phyloP scores from a whole-genome alignment of 345 rosid species.

The Boechera stricta region DNA sequence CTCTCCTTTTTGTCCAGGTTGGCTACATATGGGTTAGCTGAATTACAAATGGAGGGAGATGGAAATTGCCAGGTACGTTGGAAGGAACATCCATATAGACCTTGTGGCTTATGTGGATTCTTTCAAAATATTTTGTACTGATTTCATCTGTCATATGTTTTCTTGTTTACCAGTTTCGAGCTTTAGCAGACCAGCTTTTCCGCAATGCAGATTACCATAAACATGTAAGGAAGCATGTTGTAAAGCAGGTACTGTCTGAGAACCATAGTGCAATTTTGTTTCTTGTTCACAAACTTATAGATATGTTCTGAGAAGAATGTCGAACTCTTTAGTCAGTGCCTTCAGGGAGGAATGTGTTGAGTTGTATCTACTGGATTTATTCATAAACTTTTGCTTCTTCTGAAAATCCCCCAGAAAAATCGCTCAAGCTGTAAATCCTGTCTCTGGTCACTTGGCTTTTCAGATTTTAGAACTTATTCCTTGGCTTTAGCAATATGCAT shows the following conservation, averaged over 20 bases:
- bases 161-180: conserved; percentile 70
- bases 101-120: not conserved
- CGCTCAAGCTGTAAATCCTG: not conserved
- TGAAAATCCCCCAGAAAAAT: not conserved
- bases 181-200: conserved; percentile 91
- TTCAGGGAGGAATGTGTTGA: conserved; percentile 3
- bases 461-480: not conserved
- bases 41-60: conserved; percentile 90
- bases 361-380: not conserved
- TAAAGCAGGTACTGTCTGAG: conserved; percentile 75
- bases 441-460: not conserved
- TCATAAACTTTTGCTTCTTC: conserved; percentile 2
- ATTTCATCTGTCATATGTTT: conserved; percentile 15
- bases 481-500: conserved; percentile 6
- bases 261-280: conserved; percentile 23
- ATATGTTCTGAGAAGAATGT: conserved; percentile 9
- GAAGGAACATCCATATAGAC: conserved; percentile 10
- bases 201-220: conserved; percentile 82
- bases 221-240: conserved; percentile 74
- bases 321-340: not conserved
- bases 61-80: conserved; percentile 90
- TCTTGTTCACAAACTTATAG: conserved; percentile 9
- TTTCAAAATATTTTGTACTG: not conserved
- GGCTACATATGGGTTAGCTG: conserved; percentile 81
- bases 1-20: conserved; percentile 54